These are phyloP conservation scores for Leishmania aethiopica DNA, from an alignment of 208 protist species.

Conservation along the genomic window DNA sequence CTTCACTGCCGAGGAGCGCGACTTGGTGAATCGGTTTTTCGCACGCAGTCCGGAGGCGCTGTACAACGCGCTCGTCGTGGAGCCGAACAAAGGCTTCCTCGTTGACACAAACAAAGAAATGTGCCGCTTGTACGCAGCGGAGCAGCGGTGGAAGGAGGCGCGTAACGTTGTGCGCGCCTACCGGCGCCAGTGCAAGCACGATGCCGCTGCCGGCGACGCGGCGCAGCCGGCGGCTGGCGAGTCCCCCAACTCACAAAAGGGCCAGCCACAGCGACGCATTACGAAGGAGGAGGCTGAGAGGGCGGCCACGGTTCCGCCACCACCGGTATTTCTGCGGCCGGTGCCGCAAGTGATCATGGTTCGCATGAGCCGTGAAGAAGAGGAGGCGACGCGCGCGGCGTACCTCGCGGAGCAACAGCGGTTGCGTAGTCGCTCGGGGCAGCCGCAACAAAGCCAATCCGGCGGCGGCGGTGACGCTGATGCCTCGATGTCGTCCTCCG, in stretches of 20 bases:
- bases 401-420: conserved; percentile 23
- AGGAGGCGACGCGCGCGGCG: conserved; percentile 32
- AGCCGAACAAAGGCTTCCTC: conserved; percentile 35
- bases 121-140: conserved; percentile 45
- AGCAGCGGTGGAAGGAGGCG: conserved; percentile 42
- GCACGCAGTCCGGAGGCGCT: conserved; percentile 34
- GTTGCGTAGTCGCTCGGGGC: neutral
- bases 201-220: conserved; percentile 1
- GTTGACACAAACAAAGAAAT: conserved; percentile 69
- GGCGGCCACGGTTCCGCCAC: conserved; percentile 34
- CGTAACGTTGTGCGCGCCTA: conserved; percentile 36
- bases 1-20: conserved; percentile 23
- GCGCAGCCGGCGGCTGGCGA: neutral
- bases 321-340: conserved; percentile 29
- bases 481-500: neutral
- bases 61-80: conserved; percentile 38
- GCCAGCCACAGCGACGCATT: conserved; percentile 3
- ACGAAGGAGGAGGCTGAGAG: conserved; percentile 26
- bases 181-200: conserved; percentile 28
- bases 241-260: neutral
- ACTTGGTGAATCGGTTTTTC: conserved; percentile 29
- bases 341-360: conserved; percentile 39
- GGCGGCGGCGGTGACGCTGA: neutral
- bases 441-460: neutral
- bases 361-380: conserved; percentile 38